phyloP scores from a whole-genome alignment of 306 rosid species.

The Dalbergia cultrata region DNA sequence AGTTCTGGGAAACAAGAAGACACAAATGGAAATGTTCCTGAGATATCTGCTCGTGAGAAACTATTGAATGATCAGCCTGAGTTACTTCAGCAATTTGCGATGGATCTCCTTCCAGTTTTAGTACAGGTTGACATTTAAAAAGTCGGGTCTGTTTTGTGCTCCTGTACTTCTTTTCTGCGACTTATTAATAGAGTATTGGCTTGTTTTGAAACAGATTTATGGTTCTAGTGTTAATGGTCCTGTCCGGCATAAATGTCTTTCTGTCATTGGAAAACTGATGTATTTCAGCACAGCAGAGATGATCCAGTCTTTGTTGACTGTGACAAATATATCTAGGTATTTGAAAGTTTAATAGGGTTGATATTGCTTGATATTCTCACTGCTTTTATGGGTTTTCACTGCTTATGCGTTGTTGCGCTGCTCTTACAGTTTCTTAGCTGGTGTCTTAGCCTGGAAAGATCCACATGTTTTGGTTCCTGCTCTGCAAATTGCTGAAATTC shows the following conservation, averaged over 20 bases:
- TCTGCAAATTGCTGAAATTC: slow-evolving; percentile 95
- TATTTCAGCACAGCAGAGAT: slow-evolving; percentile 94
- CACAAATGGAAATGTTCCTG: slow-evolving; percentile 64
- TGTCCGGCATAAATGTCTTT: slow-evolving; percentile 94
- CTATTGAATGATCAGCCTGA: slow-evolving; percentile 90
- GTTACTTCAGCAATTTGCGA: slow-evolving; percentile 91
- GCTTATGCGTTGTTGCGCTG: slow-evolving; percentile 41
- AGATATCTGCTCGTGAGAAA: slow-evolving; percentile 91
- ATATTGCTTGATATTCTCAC: slow-evolving; percentile 30
- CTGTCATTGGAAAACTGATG: slow-evolving; percentile 94
- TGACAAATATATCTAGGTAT: slow-evolving; percentile 94
- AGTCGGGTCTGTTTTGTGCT: slow-evolving; percentile 24
- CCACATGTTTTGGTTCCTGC: slow-evolving; percentile 92
- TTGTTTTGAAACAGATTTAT: slow-evolving; percentile 71
- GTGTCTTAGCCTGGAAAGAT: slow-evolving; percentile 98
- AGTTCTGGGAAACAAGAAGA: slow-evolving; percentile 87
- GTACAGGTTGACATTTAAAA: slow-evolving; percentile 68
- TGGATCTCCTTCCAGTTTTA: slow-evolving; percentile 94
- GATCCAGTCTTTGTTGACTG: slow-evolving; percentile 84
- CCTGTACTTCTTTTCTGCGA: slow-evolving; percentile 20
- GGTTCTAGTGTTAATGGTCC: slow-evolving; percentile 98
- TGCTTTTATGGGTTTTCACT: slow-evolving; percentile 3
- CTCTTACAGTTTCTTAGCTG: slow-evolving; percentile 84
- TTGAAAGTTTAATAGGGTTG: slow-evolving; percentile 29
- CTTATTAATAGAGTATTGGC: slow-evolving; percentile 26